phyloP scores from a whole-genome alignment of 2,329 filamentous ascomycete genomes.

The Fusarium sp. region DNA sequence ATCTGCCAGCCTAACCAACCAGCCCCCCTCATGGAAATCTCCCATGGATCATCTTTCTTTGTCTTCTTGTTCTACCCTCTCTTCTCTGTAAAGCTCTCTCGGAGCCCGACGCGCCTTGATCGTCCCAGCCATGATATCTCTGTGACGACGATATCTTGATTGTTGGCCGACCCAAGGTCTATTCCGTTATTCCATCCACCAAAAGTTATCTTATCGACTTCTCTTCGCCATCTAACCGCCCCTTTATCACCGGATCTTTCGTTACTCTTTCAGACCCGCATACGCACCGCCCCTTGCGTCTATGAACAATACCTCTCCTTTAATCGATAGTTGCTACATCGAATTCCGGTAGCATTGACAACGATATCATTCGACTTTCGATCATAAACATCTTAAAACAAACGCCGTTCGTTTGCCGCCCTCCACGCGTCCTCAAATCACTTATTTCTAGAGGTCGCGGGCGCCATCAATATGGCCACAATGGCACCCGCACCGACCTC shows the following conservation, averaged over 20 bases:
- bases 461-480: constrained; percentile 60
- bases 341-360: constrained; percentile 1
- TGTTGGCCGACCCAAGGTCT: constrained; percentile 19
- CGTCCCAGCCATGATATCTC: constrained; percentile 37
- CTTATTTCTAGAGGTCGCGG: constrained; percentile 44
- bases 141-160: constrained; percentile 33
- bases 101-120: constrained; percentile 40
- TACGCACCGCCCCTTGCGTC: constrained; percentile 26
- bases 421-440: constrained; percentile 1
- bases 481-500: constrained; percentile 63
- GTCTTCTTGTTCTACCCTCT: constrained; percentile 34
- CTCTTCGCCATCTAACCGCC: constrained; percentile 19
- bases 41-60: constrained; percentile 20
- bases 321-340: constrained; percentile 6
- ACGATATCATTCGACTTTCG: constrained; percentile 2
- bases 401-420: constrained; percentile 2
- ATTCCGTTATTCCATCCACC: neutral
- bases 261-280: constrained; percentile 29
- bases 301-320: constrained; percentile 27
- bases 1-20: constrained; percentile 31
- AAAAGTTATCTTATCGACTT: constrained; percentile 25
- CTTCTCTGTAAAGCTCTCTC: constrained; percentile 33
- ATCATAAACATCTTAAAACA: neutral
- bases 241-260: constrained; percentile 29
- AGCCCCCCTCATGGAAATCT: constrained; percentile 40